These are phyloP conservation scores for Zygosaccharomyces lentus DNA, from an alignment of 805 yeast genomes.

Conservation along the genomic window DNA sequence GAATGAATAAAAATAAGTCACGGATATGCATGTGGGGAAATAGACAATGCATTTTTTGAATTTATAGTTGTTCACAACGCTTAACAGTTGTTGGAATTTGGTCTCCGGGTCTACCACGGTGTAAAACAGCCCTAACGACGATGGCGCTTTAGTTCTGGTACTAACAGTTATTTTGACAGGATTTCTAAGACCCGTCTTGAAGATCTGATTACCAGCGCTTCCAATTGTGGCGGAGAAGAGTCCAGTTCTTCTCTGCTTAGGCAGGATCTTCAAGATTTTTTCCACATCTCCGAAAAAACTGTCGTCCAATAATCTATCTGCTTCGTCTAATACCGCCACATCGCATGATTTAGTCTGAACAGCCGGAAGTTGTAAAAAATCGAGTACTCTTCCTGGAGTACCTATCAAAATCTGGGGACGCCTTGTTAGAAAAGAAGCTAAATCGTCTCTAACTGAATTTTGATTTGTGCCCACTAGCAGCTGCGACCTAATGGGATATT, in stretches of 20 bases:
- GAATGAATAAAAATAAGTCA: conserved; percentile 66
- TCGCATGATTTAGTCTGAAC: conserved; percentile 65
- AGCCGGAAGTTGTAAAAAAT: conserved; percentile 55
- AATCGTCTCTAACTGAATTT: conserved; percentile 64
- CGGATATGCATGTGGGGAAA: conserved; percentile 85
- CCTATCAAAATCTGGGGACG: conserved; percentile 79
- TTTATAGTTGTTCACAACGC: conserved; percentile 47
- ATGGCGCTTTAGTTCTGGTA: conserved; percentile 52
- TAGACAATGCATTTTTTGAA: conserved; percentile 84
- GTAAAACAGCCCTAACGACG: conserved; percentile 58
- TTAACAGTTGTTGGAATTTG: conserved; percentile 58
- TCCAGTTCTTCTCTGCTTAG: conserved; percentile 91
- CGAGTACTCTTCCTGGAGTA: conserved; percentile 86
- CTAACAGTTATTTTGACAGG: conserved; percentile 85
- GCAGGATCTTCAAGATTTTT: conserved; percentile 61
- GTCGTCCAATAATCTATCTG: conserved; percentile 79
- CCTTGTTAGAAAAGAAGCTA: conserved; percentile 48
- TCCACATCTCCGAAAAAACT: conserved; percentile 69
- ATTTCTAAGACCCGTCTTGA: conserved; percentile 85
- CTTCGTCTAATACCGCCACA: conserved; percentile 82
- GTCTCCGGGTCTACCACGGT: conserved; percentile 52
- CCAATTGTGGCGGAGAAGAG: conserved; percentile 90
- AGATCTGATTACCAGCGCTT: conserved; percentile 72
- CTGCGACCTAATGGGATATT: conserved; percentile 47
- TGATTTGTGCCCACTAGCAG: conserved; percentile 51